Evolutionary conservation across 176 grass and related monocot species (phyloP), one percentile per base, ranked within the genome.

Genomic region (Bolboschoenus planiculmis): DNA sequence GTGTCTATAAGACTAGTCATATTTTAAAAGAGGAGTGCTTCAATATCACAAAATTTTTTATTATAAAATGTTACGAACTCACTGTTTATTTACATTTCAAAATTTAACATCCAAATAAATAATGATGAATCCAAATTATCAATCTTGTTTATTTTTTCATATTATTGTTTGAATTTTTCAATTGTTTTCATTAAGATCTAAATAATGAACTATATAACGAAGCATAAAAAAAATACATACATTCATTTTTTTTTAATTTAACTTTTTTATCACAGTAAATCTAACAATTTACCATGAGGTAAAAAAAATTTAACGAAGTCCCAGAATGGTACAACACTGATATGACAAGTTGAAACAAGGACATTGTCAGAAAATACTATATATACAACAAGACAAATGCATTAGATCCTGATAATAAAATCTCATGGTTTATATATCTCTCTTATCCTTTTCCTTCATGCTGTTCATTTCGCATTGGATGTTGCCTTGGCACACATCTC

Each of bases 251-350:
- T 30, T 44, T 42, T 72, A n/a, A 13, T 7, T 46, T 2, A 47
- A 11, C 11, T 48, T 7, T 75, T 7, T 48, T 43, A 30, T 7
- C 11, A 4, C 1, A 75, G 21, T 47, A 29, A 24, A 75, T 75
- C 1, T 43, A 53, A 30, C 14, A 7, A 76, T 29, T 33, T 30
- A 75, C 43, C 24, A 30, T 10, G 13, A 11, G 10, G n/a, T 3
- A 50, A 75, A 75, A 75, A 0, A 48, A 48, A 50, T 75, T n/a
- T 6, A 44, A 81, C 44, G 34, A 82, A 44, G 55, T 48, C 64
- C 58, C 57, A 81, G n/a, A 82, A 65, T 82, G 24, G 39, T 82
- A 82, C 79, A 81, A 10, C 36, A 60, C 42, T 46, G 79, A 82
- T 10, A 65, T 8, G 58, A 82, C 79, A 82, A 65, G 29, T 80